Evolutionary conservation across 1,139 yeast genomes (phyloP).

Genomic region (Geotrichum aggregatum): DNA sequence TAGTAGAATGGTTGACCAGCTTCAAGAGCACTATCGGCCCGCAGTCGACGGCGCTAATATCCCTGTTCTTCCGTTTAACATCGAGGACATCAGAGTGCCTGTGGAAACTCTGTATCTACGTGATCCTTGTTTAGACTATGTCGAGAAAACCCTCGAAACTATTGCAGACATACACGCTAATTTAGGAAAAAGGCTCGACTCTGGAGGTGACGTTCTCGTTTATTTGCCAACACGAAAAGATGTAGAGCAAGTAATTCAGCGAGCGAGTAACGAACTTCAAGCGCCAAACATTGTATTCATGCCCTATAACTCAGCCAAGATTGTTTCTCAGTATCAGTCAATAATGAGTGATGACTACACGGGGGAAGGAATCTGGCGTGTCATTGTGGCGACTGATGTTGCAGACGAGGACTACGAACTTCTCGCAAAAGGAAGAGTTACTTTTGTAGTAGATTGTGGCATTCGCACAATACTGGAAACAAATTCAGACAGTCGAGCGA

Average conservation of each 20-base stretch:
- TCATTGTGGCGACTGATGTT: slow-evolving; percentile 72
- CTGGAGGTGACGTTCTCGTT: slow-evolving; percentile 71
- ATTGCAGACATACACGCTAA: slow-evolving; percentile 67
- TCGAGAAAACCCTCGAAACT: slow-evolving; percentile 69
- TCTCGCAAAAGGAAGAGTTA: slow-evolving; percentile 10
- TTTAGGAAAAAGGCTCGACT: slow-evolving; percentile 55
- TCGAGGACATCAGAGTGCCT: slow-evolving; percentile 40
- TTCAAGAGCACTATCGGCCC: slow-evolving; percentile 47
- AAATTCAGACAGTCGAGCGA: slow-evolving; percentile 2
- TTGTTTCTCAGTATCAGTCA: slow-evolving; percentile 13
- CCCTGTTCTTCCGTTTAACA: slow-evolving; percentile 7
- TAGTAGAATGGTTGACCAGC: slow-evolving; percentile 12
- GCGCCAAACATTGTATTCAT: slow-evolving; percentile 45
- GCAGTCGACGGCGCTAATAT: slow-evolving; percentile 32
- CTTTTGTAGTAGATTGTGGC: slow-evolving; percentile 19
- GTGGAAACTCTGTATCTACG: slow-evolving; percentile 70
- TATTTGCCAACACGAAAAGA: slow-evolving; percentile 87
- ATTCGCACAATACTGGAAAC: slow-evolving; percentile 6
- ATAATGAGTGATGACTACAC: slow-evolving; percentile 41
- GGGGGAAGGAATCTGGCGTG: slow-evolving; percentile 75
- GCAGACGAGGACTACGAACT: slow-evolving; percentile 48
- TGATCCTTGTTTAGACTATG: slow-evolving; percentile 72
- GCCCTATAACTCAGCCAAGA: slow-evolving; percentile 45
- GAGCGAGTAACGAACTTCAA: slow-evolving; percentile 30
- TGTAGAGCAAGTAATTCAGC: slow-evolving; percentile 68